Evolutionary conservation across 148 eudicot genomes (phyloP), one percentile per base, ranked within the genome.

Genomic region (Silene uniflora): DNA sequence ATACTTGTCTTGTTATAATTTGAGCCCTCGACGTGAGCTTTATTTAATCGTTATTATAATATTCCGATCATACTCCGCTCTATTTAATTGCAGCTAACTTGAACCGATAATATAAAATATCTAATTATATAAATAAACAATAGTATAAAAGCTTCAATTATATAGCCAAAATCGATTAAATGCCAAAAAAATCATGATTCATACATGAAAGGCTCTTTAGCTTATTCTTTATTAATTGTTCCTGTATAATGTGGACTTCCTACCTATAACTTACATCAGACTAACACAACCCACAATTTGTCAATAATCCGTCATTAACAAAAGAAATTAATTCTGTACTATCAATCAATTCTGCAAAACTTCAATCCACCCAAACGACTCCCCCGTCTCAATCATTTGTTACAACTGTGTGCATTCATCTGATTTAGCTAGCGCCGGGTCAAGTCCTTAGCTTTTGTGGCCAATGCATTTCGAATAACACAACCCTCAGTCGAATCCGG

Each of bases 391-490:
- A 35, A 35, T 6, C 42, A 5, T 35, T 29, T n/a, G n/a, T n/a
- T n/a, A n/a, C n/a, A n/a, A n/a, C n/a, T n/a, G n/a, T n/a, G n/a
- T n/a, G n/a, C n/a, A n/a, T n/a, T n/a, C n/a, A n/a, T n/a, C n/a
- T n/a, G n/a, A n/a, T 27, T 27, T 27, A 2, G 2, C 29, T 67
- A 67, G 62, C 55, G 59, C 56, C 59, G 17, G 29, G 56, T 69
- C 1, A 35, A n/a, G 4, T 75, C 73, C 70, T 74, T 78, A 10
- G 78, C 89, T 78, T 79, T 91, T 1, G 82, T 78, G 35, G 89
- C 90, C 86, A 91, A 88, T 73, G 87, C 83, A 72, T 49, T 85
- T 81, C 98, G 77, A 11, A 91, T 81, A 23, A 61, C 77, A 19
- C 62, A 63, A 16, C 69, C 81, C 69, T 77, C 84, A 54, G 27